Conservation (phyloP, 2,329 filamentous ascomycete species). For the Annulohypoxylon truncatum region DNA sequence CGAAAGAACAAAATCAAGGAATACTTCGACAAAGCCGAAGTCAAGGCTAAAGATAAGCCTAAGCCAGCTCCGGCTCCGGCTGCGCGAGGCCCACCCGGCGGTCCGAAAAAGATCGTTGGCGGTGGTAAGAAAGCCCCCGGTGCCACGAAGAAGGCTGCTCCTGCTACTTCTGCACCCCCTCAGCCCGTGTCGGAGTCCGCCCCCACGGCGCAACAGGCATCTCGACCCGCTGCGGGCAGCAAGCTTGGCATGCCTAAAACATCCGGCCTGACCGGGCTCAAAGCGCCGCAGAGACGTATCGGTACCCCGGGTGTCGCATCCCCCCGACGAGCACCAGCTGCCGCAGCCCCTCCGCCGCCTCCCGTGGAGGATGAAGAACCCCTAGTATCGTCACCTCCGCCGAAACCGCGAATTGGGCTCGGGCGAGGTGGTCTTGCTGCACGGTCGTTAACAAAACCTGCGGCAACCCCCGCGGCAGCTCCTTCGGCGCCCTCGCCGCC, state of each 20-base stretch:
- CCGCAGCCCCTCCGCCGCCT: slow-evolving; percentile 60
- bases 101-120: slow-evolving; percentile 49
- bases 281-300: slow-evolving; percentile 69
- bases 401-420: slow-evolving; percentile 72
- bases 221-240: slow-evolving; percentile 58
- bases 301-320: slow-evolving; percentile 62
- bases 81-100: slow-evolving; percentile 61
- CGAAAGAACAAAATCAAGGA: slow-evolving; percentile 96
- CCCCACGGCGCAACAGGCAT: slow-evolving; percentile 68
- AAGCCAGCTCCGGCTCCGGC: slow-evolving; percentile 77
- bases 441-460: slow-evolving; percentile 84
- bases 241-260: slow-evolving; percentile 69
- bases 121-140: slow-evolving; percentile 65
- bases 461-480: slow-evolving; percentile 61
- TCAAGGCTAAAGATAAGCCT: slow-evolving; percentile 91
- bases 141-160: slow-evolving; percentile 62
- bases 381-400: slow-evolving; percentile 62
- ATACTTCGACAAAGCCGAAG: slow-evolving; percentile 81
- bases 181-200: slow-evolving; percentile 60
- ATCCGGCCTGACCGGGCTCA: slow-evolving; percentile 66
- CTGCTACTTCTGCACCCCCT: slow-evolving; percentile 52
- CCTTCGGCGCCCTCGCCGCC: slow-evolving; percentile 67
- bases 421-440: slow-evolving; percentile 87
- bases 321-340: slow-evolving; percentile 60
- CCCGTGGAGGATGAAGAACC: slow-evolving; percentile 68